Evolutionary conservation across 495 filamentous ascomycete species (phyloP).

Genomic region (Bacidia gigantensis): DNA sequence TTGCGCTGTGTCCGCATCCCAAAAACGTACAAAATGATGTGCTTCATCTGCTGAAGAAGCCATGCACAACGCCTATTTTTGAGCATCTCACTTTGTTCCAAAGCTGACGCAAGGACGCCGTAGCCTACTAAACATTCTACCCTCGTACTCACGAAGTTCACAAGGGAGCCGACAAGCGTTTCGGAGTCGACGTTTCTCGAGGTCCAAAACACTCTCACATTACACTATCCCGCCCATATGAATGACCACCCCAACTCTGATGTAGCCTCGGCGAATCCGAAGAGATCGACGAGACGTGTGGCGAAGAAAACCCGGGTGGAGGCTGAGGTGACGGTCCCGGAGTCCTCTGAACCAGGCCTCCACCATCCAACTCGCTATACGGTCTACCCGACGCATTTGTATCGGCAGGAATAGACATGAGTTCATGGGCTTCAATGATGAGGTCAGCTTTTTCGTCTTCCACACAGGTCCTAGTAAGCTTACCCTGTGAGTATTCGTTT

Average conservation of each 20-base stretch:
- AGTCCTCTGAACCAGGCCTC: not conserved
- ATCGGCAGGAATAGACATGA: conserved; percentile 1
- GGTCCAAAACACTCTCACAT: too few species aligned
- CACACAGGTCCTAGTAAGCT: not conserved
- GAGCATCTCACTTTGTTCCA: too few species aligned
- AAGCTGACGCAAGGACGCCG: too few species aligned
- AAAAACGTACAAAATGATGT: too few species aligned
- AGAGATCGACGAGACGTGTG: not conserved
- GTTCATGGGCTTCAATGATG: not conserved
- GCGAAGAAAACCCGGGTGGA: conserved; percentile 4
- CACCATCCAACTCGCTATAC: not conserved
- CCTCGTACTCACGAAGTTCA: too few species aligned
- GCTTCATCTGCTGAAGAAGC: too few species aligned
- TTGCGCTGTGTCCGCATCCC: too few species aligned
- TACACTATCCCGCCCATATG: not conserved
- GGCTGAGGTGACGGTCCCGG: not conserved
- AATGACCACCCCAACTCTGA: not conserved
- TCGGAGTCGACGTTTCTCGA: too few species aligned
- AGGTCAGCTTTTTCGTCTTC: not conserved
- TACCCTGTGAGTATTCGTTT: not conserved
- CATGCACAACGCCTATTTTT: too few species aligned
- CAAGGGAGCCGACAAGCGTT: too few species aligned
- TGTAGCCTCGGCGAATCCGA: not conserved
- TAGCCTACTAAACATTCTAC: too few species aligned
- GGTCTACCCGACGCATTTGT: not conserved